Conservation (phyloP, 1,284 basidiomycete species). For the Xanthoconium separans region DNA sequence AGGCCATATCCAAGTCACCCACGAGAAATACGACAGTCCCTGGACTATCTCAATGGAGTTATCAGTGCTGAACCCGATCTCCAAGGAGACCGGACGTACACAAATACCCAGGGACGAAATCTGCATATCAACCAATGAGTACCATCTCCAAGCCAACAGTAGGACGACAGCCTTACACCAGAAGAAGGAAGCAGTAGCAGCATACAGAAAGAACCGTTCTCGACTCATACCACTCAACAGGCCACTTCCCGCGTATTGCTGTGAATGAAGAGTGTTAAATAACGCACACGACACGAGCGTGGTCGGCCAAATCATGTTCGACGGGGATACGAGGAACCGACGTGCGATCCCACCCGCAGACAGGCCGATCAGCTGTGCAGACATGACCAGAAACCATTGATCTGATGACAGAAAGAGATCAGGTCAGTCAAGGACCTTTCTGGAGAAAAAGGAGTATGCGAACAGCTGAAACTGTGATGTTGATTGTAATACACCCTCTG, state of each 20-base stretch:
- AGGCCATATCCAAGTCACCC: slow-evolving; percentile 55
- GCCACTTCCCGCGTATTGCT: slow-evolving; percentile 45
- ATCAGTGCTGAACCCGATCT: neutral
- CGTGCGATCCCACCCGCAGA: slow-evolving; percentile 43
- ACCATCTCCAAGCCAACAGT: neutral
- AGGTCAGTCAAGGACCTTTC: neutral
- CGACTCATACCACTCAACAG: slow-evolving; percentile 43
- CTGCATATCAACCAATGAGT: slow-evolving; percentile 12
- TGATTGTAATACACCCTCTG: slow-evolving; percentile 35
- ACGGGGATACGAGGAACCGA: slow-evolving; percentile 43
- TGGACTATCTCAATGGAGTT: slow-evolving; percentile 17
- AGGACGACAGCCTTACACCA: slow-evolving; percentile 42
- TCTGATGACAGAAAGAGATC: slow-evolving; percentile 14
- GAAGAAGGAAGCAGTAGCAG: slow-evolving; percentile 39
- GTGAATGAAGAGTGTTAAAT: slow-evolving; percentile 54
- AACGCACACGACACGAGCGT: slow-evolving; percentile 50
- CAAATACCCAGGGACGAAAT: slow-evolving; percentile 49
- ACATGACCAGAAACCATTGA: slow-evolving; percentile 35
- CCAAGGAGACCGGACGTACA: slow-evolving; percentile 10
- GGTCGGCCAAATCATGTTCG: slow-evolving; percentile 48
- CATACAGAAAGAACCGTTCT: slow-evolving; percentile 49
- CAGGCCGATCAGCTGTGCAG: slow-evolving; percentile 44
- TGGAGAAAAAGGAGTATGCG: slow-evolving; percentile 12
- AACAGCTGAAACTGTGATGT: slow-evolving; percentile 30
- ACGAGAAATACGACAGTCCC: slow-evolving; percentile 49